A percentile compares a stretch with the other conserved stretches of the same genome.
phyloP scores from a whole-genome alignment of 805 yeast genomes.

The Saturnispora serradocipensis region DNA sequence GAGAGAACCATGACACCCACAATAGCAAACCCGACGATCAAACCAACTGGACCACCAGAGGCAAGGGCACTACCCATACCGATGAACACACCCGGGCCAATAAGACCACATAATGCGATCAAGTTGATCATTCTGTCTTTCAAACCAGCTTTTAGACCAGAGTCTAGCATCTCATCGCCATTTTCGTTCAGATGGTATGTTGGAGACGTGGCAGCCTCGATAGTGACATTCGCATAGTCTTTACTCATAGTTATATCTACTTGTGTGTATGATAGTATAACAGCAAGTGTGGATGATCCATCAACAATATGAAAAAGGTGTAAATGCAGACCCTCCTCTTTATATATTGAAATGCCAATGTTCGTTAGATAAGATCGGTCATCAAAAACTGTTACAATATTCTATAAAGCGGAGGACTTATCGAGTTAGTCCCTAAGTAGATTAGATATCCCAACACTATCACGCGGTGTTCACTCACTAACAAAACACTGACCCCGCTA shows the following conservation, averaged over 20 bases:
- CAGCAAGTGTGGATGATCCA: neutral
- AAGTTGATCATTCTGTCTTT: constrained; percentile 17
- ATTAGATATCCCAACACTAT: neutral
- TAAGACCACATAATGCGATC: constrained; percentile 35
- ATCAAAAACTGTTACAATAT: neutral
- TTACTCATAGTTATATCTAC: neutral
- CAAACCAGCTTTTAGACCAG: constrained; percentile 16
- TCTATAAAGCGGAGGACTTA: neutral
- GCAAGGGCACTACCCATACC: constrained; percentile 40
- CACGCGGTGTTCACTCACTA: neutral
- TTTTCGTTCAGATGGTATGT: constrained; percentile 12
- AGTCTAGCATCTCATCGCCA: constrained; percentile 13
- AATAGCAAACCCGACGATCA: constrained; percentile 39
- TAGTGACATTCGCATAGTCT: constrained; percentile 6
- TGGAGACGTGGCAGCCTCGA: constrained; percentile 9
- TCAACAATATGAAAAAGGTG: neutral
- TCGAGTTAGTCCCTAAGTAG: neutral
- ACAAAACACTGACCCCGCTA: neutral
- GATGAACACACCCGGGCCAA: constrained; percentile 51
- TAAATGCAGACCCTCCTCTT: neutral
- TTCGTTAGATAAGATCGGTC: neutral
- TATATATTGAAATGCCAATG: neutral
- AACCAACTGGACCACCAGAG: constrained; percentile 45
- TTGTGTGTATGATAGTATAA: neutral
- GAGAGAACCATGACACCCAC: constrained; percentile 44